Base-by-base conservation (phyloP, 345 rosid genomes). In the Aegle marmelos region DNA sequence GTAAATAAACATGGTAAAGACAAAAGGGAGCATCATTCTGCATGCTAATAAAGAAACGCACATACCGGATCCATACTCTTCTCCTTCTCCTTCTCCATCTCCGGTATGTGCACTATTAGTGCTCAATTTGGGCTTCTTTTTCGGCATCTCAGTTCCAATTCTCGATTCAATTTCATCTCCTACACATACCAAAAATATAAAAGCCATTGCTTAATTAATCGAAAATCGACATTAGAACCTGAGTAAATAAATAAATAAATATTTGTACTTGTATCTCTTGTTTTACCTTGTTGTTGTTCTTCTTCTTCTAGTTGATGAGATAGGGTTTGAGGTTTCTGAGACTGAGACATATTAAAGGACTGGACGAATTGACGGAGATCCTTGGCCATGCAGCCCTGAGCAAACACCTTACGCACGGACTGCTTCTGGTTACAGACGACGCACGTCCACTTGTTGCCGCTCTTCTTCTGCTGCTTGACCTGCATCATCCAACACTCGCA, bases 391-490 rank as follows among this genome's bases (percentile, higher is more conserved):
- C 75, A 80, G 3, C 94, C 91, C 65, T 84, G 88, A 5, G 94
- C 91, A 70, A 91, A 93, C 37, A 95, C 90, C 75, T 85, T 91
- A 50, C 78, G 50, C 19, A 90, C 86, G 19, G 95, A 95, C 72
- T 95, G 97, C 79, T 89, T 95, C 89, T 95, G 89, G 82, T 93
- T 92, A 82, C 94, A 92, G 3, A 93, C 86, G 62, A 86, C 94
- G 81, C 98, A 95, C 19, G 88, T 84, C 98, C 98, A 95, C 74
- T 87, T 93, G 84, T 83, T 92, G 84, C 88, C 84, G 74, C 83
- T 87, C 83, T 89, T 95, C 91, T 89, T 92, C 89, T 83, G 84
- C 85, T 95, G 98, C 88, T 91, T 95, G 87, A 92, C 98, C 98
- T 94, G 98, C 98, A 95, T 90, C 2, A 94, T 93, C 65, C 89